These are phyloP conservation scores for Fraxinus quadrangulata DNA, from an alignment of 257 asterid genomes.

Conservation along the genomic window DNA sequence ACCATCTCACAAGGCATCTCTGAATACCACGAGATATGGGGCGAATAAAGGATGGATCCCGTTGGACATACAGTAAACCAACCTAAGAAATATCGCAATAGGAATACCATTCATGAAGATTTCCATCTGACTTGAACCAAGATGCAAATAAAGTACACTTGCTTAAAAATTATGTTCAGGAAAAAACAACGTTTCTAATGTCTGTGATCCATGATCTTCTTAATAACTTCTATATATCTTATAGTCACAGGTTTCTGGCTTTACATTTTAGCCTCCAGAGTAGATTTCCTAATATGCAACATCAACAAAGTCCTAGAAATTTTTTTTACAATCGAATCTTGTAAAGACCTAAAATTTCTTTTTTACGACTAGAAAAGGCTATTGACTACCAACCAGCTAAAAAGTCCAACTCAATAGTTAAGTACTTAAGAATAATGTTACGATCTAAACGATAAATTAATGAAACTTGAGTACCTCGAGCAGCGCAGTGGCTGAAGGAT, in stretches of 20 bases:
- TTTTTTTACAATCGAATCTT: background rate
- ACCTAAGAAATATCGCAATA: constrained; percentile 45
- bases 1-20: constrained; percentile 98
- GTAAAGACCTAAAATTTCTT: background rate
- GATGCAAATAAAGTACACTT: background rate
- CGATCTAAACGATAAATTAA: background rate
- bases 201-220: constrained; percentile 3
- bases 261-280: background rate
- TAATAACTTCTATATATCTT: background rate
- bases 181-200: background rate
- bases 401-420: background rate
- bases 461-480: constrained; percentile 56
- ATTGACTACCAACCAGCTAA: constrained; percentile 13
- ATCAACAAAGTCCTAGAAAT: background rate
- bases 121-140: constrained; percentile 2
- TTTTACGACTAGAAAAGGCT: constrained; percentile 9
- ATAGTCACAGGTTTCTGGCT: background rate
- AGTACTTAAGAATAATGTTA: background rate
- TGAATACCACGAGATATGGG: constrained; percentile 83
- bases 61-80: constrained; percentile 82
- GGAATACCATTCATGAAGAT: background rate
- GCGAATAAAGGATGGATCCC: constrained; percentile 86
- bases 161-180: background rate
- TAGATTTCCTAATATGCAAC: constrained; percentile 1
- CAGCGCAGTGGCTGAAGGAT: constrained; percentile 82